Evolutionary conservation across 306 rosid genomes (phyloP).

Genomic region (Rubus parviflorus): DNA sequence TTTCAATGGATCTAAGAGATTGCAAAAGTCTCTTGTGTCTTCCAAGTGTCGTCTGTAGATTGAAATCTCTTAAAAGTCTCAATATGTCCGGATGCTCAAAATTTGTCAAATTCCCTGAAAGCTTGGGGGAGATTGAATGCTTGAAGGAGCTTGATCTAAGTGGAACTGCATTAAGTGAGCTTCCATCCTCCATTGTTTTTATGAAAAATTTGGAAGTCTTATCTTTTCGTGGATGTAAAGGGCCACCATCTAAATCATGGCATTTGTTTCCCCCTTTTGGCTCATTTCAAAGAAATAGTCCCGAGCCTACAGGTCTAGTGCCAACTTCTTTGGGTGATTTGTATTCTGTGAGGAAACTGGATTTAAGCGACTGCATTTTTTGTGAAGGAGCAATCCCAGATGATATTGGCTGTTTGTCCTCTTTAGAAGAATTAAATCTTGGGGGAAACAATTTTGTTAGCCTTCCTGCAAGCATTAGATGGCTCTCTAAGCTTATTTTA

Average conservation of each 20-base stretch:
- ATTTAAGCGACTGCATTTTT: neutral
- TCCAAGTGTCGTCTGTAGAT: neutral
- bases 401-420: neutral
- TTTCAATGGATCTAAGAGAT: slow-evolving; percentile 6
- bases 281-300: neutral
- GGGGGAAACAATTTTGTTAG: neutral
- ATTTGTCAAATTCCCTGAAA: neutral
- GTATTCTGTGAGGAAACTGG: neutral
- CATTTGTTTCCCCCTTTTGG: neutral
- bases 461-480: neutral
- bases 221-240: neutral
- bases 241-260: neutral
- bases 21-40: slow-evolving; percentile 6
- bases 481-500: neutral
- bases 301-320: neutral
- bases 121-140: neutral
- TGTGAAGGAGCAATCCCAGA: neutral
- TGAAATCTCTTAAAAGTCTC: slow-evolving; percentile 18
- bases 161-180: neutral
- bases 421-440: slow-evolving; percentile 2
- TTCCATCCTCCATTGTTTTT: neutral
- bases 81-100: slow-evolving; percentile 1
- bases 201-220: neutral
- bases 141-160: neutral
- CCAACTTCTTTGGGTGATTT: neutral